phyloP scores from a whole-genome alignment of 192 early-diverging fungal species.

The Spizellomyces punctatus region DNA sequence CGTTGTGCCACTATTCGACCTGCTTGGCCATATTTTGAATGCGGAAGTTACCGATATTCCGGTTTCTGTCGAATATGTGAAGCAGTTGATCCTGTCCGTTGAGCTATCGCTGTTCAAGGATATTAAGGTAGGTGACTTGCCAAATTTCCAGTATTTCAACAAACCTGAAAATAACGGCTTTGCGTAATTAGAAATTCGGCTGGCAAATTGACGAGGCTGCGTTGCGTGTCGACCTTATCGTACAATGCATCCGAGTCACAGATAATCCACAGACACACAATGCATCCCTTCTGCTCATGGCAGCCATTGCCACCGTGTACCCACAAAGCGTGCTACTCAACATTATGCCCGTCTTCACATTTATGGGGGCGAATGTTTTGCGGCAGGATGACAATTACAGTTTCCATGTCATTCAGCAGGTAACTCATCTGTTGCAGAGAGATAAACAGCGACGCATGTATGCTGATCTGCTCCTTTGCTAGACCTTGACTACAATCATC shows the following conservation, averaged over 20 bases:
- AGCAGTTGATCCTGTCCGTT: slow-evolving; percentile 80
- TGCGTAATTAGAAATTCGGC: neutral
- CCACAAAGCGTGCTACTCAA: slow-evolving; percentile 86
- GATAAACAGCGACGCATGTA: too few relatives aligned
- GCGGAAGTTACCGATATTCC: slow-evolving; percentile 14
- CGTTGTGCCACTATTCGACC: slow-evolving; percentile 70
- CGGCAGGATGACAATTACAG: slow-evolving; percentile 97
- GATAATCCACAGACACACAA: slow-evolving; percentile 96
- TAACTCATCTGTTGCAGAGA: slow-evolving; percentile 16
- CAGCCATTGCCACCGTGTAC: slow-evolving; percentile 77
- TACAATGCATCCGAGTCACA: slow-evolving; percentile 84
- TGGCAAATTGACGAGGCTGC: slow-evolving; percentile 58
- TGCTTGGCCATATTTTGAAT: slow-evolving; percentile 66
- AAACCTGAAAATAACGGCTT: too few relatives aligned
- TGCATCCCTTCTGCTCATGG: slow-evolving; percentile 82
- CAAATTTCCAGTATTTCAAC: slow-evolving; percentile 1
- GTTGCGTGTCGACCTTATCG: slow-evolving; percentile 83
- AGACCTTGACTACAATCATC: slow-evolving; percentile 81
- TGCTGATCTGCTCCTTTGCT: too few relatives aligned
- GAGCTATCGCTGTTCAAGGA: slow-evolving; percentile 36
- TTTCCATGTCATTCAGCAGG: slow-evolving; percentile 88
- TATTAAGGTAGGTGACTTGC: slow-evolving; percentile 28
- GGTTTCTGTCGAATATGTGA: slow-evolving; percentile 72
- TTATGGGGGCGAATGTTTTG: slow-evolving; percentile 94
- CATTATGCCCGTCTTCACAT: slow-evolving; percentile 97